Base-by-base conservation (phyloP, 805 yeast genomes). In the Candida fluviatilis region DNA sequence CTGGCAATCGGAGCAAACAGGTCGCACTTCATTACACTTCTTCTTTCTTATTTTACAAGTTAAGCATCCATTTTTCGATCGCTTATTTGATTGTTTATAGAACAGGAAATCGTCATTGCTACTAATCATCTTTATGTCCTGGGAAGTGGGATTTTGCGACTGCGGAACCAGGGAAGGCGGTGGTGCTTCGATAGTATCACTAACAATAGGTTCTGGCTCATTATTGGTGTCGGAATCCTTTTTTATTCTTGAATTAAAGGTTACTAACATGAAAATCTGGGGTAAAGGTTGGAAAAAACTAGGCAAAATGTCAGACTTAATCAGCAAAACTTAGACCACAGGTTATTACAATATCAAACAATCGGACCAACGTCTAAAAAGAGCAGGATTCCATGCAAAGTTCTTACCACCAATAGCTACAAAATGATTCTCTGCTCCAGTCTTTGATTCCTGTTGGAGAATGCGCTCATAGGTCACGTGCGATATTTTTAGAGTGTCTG, bases 1-100 rank as follows among this genome's bases (percentile, higher is more conserved):
- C 8, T 19, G 13, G 44, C 82, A 76, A 47, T 71, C 80, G 1
- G 72, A 64, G 50, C 82, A 76, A 1, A 58, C 48, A 1, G 82
- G 82, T 39, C 60, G 62, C 5, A 41, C 43, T 47, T 76, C 80
- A 45, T 75, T 71, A 50, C 82, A 76, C 46, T 77, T 65, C 50
- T 77, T 78, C 66, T 80, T 81, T 31, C 88, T 60, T 26, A 75
- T 64, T 50, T 81, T 82, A 57, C 89, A 82, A 0, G 85, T 81
- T 27, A 81, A 57, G 53, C 89, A 82, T 0, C 88, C 87, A n/a
- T 65, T 66, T 46, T 64, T 72, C 1, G 84, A 73, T 45, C 76
- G 55, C 47, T 57, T 33, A 14, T 23, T 65, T 31, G 60, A 12
- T 7, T 41, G 40, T 34, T 42, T 48, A 29, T 39, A 41, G 14